A percentile compares a stretch with the other conserved stretches of the same genome.
Conservation (phyloP, 192 early-diverging fungal species). For the Cladochytrium replicatum region DNA sequence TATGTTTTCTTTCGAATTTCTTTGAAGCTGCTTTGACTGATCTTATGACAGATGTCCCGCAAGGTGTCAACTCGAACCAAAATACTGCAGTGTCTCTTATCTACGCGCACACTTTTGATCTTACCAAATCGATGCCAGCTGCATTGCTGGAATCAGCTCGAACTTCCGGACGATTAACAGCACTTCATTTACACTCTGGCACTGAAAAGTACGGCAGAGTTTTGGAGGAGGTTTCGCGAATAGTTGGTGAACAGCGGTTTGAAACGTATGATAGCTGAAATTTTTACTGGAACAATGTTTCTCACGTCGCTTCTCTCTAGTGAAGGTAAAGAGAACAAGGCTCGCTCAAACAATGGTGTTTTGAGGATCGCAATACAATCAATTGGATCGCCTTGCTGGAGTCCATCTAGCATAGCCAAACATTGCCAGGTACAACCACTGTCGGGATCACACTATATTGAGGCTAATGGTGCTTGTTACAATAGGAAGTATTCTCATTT, state of each 20-base stretch:
- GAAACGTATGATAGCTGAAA: too few species aligned
- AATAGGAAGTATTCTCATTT: slow-evolving; percentile 27
- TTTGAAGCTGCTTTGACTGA: not conserved
- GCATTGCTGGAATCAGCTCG: slow-evolving; percentile 44
- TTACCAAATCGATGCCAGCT: slow-evolving; percentile 66
- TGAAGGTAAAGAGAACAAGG: not conserved
- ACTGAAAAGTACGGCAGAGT: too few species aligned
- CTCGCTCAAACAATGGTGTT: slow-evolving; percentile 26
- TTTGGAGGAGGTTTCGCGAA: too few species aligned
- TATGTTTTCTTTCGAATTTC: not conserved
- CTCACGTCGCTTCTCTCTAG: slow-evolving; percentile 15
- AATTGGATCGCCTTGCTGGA: slow-evolving; percentile 75
- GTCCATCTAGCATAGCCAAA: slow-evolving; percentile 34
- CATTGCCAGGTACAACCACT: slow-evolving; percentile 34
- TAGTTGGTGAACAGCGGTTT: too few species aligned
- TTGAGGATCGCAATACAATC: slow-evolving; percentile 75
- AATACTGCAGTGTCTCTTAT: slow-evolving; percentile 25
- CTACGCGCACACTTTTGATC: slow-evolving; percentile 77
- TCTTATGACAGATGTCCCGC: slow-evolving; percentile 2
- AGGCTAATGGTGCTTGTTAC: not conserved
- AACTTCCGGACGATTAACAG: slow-evolving; percentile 30
- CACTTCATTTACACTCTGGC: too few species aligned
- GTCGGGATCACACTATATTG: not conserved
- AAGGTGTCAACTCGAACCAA: slow-evolving; percentile 4
- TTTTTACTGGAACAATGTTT: slow-evolving; percentile 7